Evolutionary conservation across 1,284 basidiomycete genomes (phyloP).

Genomic region (Anthracocystis panici-leucophaei): DNA sequence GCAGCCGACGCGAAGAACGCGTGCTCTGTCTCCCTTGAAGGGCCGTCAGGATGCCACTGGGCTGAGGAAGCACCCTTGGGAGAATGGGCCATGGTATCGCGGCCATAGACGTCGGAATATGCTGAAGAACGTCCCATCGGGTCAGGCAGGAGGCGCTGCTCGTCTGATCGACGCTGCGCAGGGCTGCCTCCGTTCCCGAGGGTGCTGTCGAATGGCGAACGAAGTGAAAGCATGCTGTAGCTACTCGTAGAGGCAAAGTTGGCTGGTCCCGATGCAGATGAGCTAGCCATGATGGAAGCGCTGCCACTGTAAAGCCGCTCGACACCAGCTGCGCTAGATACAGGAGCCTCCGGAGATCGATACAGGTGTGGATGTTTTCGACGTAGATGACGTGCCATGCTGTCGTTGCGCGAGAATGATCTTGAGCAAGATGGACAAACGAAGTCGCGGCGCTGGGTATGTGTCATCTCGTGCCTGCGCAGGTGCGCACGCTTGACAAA

Average conservation of each 20-base stretch:
- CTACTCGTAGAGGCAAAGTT: slow-evolving; percentile 11
- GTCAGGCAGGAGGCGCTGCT: slow-evolving; percentile 3
- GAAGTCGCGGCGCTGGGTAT: slow-evolving; percentile 43
- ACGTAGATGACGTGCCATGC: slow-evolving; percentile 45
- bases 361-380: slow-evolving; percentile 48
- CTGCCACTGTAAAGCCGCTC: slow-evolving; percentile 20
- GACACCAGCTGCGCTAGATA: neutral
- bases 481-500: slow-evolving; percentile 51
- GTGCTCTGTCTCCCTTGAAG: slow-evolving; percentile 1
- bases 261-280: slow-evolving; percentile 1
- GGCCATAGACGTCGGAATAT: slow-evolving; percentile 9
- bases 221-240: slow-evolving; percentile 18
- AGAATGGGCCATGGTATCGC: slow-evolving; percentile 8
- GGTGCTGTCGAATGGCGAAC: slow-evolving; percentile 23
- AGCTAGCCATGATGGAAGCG: neutral
- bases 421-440: slow-evolving; percentile 37
- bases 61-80: slow-evolving; percentile 5
- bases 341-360: slow-evolving; percentile 16
- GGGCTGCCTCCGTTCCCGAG: slow-evolving; percentile 3
- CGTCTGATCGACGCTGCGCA: slow-evolving; percentile 10
- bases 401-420: slow-evolving; percentile 48
- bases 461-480: slow-evolving; percentile 51
- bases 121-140: neutral
- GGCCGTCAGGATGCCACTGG: slow-evolving; percentile 10
- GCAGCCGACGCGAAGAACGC: neutral